A percentile compares a stretch with the other conserved stretches of the same genome.
Conservation (phyloP, 192 early-diverging fungal species). For the Glomus cerebriforme region DNA sequence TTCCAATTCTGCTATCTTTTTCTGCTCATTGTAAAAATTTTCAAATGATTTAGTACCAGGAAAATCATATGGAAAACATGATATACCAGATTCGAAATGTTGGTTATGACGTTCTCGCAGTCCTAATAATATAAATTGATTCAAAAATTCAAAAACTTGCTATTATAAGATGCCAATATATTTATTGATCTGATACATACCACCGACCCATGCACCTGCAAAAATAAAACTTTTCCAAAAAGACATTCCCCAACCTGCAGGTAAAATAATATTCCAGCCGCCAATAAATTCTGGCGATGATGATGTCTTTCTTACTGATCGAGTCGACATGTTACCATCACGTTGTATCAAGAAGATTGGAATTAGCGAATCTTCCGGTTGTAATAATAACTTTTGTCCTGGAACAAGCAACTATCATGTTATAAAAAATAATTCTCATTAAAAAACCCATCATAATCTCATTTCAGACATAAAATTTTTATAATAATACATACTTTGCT, state of each 20-base stretch:
- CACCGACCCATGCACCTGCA: conserved; percentile 82
- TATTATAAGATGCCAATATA: too few relatives aligned
- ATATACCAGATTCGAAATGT: conserved; percentile 75
- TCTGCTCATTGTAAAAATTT: conserved; percentile 44
- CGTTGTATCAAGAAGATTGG: conserved; percentile 85
- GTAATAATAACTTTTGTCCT: conserved; percentile 63
- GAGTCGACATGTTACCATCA: conserved; percentile 40
- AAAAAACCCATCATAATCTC: not conserved
- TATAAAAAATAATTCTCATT: not conserved
- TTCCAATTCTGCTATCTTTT: conserved; percentile 44
- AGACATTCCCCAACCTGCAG: conserved; percentile 79
- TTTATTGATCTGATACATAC: conserved; percentile 37
- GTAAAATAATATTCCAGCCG: conserved; percentile 84
- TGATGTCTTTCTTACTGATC: conserved; percentile 18
- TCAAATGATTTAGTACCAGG: conserved; percentile 73
- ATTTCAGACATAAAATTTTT: not conserved
- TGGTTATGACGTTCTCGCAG: conserved; percentile 68
- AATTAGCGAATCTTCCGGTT: conserved; percentile 60
- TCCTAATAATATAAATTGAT: conserved; percentile 4
- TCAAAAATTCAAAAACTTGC: not conserved
- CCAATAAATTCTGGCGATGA: conserved; percentile 54
- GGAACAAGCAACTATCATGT: conserved; percentile 59
- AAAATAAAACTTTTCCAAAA: conserved; percentile 90
- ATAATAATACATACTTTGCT: conserved; percentile 33
- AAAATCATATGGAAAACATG: conserved; percentile 84